Evolutionary conservation across 2,329 filamentous ascomycete species (phyloP).

Genomic region (Cladorrhinum sp.): DNA sequence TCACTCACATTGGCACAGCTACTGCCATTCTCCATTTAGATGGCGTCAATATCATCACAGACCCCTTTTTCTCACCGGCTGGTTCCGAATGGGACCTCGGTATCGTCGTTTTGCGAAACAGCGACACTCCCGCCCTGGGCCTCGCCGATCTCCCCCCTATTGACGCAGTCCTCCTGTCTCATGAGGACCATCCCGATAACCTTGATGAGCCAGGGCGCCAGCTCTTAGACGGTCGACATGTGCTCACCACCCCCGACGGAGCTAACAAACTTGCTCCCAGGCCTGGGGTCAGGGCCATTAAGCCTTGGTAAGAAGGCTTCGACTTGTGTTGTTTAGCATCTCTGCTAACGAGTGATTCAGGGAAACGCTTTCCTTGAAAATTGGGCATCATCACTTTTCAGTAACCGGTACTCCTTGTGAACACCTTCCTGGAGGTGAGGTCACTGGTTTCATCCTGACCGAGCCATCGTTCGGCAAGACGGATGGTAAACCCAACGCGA

Average conservation of each 20-base stretch:
- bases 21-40: constrained; percentile 46
- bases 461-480: constrained; percentile 36
- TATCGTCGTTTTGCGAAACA: constrained; percentile 29
- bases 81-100: constrained; percentile 35
- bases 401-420: constrained; percentile 43
- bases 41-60: constrained; percentile 42
- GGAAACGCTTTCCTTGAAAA: constrained; percentile 32
- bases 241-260: constrained; percentile 46
- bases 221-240: constrained; percentile 44
- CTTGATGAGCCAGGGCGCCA: constrained; percentile 45
- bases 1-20: constrained; percentile 48
- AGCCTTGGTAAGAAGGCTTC: constrained; percentile 30
- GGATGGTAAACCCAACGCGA: constrained; percentile 39
- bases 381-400: constrained; percentile 35
- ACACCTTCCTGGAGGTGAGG: constrained; percentile 44
- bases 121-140: constrained; percentile 35
- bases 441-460: constrained; percentile 44
- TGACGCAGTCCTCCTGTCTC: constrained; percentile 48
- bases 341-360: constrained; percentile 3
- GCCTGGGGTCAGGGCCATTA: constrained; percentile 39
- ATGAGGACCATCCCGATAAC: constrained; percentile 51
- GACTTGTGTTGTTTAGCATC: neutral
- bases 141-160: constrained; percentile 42
- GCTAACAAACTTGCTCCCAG: constrained; percentile 42
- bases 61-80: constrained; percentile 44